Evolutionary conservation across 768 basidiomycete species (phyloP).

Genomic region (Chlorophyllum brunneum): DNA sequence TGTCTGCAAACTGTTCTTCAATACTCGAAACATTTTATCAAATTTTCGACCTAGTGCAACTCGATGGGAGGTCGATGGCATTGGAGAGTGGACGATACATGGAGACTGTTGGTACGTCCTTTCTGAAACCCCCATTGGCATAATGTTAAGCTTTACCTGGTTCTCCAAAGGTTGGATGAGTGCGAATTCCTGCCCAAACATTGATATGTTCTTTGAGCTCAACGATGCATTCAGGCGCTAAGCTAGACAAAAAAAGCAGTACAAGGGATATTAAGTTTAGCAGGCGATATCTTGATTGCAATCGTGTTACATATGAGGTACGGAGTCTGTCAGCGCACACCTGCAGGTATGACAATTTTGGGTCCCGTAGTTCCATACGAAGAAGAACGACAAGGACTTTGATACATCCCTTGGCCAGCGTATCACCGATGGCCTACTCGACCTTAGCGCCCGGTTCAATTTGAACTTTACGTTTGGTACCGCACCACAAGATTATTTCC

Average conservation of each 20-base stretch:
- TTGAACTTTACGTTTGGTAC: slow-evolving; percentile 62
- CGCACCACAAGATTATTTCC: slow-evolving; percentile 73
- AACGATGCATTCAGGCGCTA: slow-evolving; percentile 33
- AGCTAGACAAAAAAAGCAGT: slow-evolving; percentile 39
- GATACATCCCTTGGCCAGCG: slow-evolving; percentile 51
- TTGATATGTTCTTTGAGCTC: not conserved
- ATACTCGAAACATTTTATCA: not conserved
- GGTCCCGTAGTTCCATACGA: slow-evolving; percentile 76
- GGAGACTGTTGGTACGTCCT: slow-evolving; percentile 76
- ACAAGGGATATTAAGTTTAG: slow-evolving; percentile 55
- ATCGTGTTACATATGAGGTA: slow-evolving; percentile 73
- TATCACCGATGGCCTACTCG: slow-evolving; percentile 53
- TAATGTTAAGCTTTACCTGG: not conserved
- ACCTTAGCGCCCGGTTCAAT: slow-evolving; percentile 56
- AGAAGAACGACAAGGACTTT: slow-evolving; percentile 45
- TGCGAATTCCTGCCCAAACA: slow-evolving; percentile 24
- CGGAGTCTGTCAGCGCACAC: not conserved
- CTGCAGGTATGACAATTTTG: not conserved
- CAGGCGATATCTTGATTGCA: slow-evolving; percentile 76
- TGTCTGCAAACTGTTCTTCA: slow-evolving; percentile 13
- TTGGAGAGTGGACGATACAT: slow-evolving; percentile 86
- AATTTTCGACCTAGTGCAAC: slow-evolving; percentile 39
- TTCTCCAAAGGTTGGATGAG: slow-evolving; percentile 58
- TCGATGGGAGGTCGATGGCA: slow-evolving; percentile 74
- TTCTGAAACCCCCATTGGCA: not conserved